Evolutionary conservation across 495 filamentous ascomycete genomes (phyloP).

Genomic region (Penicillium pulvis): DNA sequence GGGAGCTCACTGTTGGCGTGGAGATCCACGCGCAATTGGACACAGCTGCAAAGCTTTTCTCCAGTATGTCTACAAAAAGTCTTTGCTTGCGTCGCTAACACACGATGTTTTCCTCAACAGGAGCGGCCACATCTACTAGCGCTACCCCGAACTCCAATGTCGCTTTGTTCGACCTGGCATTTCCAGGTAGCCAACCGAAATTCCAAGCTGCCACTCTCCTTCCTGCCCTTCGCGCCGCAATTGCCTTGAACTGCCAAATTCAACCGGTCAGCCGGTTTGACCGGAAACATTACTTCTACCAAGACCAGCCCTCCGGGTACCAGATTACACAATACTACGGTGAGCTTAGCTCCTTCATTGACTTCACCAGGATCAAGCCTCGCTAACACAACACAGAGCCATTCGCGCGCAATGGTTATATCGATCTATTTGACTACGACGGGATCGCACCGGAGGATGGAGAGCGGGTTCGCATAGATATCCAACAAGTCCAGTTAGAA

Average conservation of each 20-base stretch:
- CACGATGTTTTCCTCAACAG: conserved; percentile 25
- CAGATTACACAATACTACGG: conserved; percentile 96
- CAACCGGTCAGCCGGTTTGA: conserved; percentile 80
- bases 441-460: conserved; percentile 75
- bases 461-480: conserved; percentile 66
- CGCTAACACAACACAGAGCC: conserved; percentile 54
- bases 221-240: conserved; percentile 84
- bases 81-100: conserved; percentile 1
- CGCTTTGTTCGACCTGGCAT: conserved; percentile 82
- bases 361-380: background rate
- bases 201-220: conserved; percentile 85
- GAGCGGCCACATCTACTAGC: conserved; percentile 67
- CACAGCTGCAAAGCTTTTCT: conserved; percentile 83
- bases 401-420: conserved; percentile 74
- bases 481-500: conserved; percentile 94
- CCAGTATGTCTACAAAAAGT: conserved; percentile 41
- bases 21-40: conserved; percentile 98
- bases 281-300: conserved; percentile 98
- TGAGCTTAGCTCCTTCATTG: conserved; percentile 27
- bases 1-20: conserved; percentile 92
- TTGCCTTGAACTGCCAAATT: conserved; percentile 80
- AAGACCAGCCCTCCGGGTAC: conserved; percentile 94
- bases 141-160: conserved; percentile 82
- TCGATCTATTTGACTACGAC: conserved; percentile 73
- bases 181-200: conserved; percentile 83